These are phyloP conservation scores for Pichia nakasei DNA, from an alignment of 805 yeast genomes.

Conservation along the genomic window DNA sequence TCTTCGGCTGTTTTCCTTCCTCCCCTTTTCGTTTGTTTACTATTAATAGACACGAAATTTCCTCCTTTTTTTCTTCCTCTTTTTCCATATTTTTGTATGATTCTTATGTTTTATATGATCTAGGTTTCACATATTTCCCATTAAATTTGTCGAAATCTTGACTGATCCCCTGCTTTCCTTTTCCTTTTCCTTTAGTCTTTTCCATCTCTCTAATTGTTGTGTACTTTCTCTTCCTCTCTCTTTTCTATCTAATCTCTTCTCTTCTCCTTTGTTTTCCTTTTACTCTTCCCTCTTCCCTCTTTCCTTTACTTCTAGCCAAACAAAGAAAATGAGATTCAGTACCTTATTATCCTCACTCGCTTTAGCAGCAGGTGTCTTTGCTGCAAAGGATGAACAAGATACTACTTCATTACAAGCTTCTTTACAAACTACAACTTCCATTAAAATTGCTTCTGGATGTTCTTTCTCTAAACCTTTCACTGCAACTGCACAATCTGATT, in stretches of 20 bases:
- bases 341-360: conserved; percentile 37
- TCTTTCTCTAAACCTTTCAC: conserved; percentile 52
- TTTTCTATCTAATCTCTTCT: not conserved
- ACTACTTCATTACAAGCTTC: conserved; percentile 40
- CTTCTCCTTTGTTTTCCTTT: not conserved
- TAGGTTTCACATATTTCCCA: too few relatives aligned
- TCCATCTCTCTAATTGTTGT: not conserved
- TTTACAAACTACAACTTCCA: conserved; percentile 41
- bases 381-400: conserved; percentile 34
- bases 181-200: too few relatives aligned
- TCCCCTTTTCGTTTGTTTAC: too few relatives aligned
- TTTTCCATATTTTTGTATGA: too few relatives aligned
- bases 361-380: conserved; percentile 24
- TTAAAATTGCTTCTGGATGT: conserved; percentile 51
- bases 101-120: too few relatives aligned
- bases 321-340: conserved; percentile 42
- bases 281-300: not conserved
- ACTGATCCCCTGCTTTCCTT: not conserved
- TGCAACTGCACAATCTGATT: conserved; percentile 72
- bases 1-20: too few relatives aligned
- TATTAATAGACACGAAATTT: too few relatives aligned
- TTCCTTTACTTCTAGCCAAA: not conserved
- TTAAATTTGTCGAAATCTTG: too few relatives aligned
- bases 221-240: not conserved
- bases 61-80: too few relatives aligned